Percentiles rank a stretch among this genome's conserved stretches.
These are phyloP conservation scores for Henckelia pumila DNA, from an alignment of 257 asterid genomes.

Conservation along the genomic window DNA sequence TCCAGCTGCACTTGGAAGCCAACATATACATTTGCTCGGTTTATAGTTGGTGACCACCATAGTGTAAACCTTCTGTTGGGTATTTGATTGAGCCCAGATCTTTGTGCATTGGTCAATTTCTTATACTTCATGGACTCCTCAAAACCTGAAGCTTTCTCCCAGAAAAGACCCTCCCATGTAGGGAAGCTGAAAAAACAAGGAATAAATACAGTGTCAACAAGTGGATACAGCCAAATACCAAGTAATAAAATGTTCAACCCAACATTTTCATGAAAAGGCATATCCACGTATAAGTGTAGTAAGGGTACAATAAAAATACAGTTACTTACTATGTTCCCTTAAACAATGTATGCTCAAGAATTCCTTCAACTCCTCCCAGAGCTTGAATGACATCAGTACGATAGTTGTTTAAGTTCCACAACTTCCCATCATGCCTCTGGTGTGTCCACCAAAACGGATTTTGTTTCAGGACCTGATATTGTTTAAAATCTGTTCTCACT, in stretches of 20 bases:
- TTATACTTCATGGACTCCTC: slow-evolving; percentile 99
- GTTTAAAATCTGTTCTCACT: slow-evolving; percentile 96
- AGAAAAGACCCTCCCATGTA: slow-evolving; percentile 99
- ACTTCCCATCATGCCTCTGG: slow-evolving; percentile 97
- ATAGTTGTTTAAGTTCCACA: slow-evolving; percentile 98
- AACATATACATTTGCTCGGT: slow-evolving; percentile 94
- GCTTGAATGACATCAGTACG: slow-evolving; percentile 99
- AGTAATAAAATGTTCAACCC: background rate
- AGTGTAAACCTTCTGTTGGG: slow-evolving; percentile 96
- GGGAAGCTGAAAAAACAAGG: slow-evolving; percentile 71
- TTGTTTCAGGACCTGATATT: slow-evolving; percentile 97
- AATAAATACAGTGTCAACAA: slow-evolving; percentile 4
- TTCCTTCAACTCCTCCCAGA: slow-evolving; percentile 99
- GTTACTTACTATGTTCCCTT: slow-evolving; percentile 97
- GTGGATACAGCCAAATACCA: background rate
- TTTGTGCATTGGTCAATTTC: slow-evolving; percentile 94
- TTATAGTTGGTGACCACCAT: slow-evolving; percentile 99
- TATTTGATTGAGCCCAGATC: slow-evolving; percentile 98
- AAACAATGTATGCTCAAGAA: slow-evolving; percentile 92
- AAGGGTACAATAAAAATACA: background rate
- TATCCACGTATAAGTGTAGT: background rate
- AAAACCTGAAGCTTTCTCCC: slow-evolving; percentile 99
- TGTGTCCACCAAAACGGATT: slow-evolving; percentile 99
- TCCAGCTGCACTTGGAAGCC: slow-evolving; percentile 99
- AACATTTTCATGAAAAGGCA: background rate